Evolutionary conservation across 2,329 filamentous ascomycete species (phyloP), one percentile per base, ranked within the genome.

Genomic region (Arthrobotrys conoides): DNA sequence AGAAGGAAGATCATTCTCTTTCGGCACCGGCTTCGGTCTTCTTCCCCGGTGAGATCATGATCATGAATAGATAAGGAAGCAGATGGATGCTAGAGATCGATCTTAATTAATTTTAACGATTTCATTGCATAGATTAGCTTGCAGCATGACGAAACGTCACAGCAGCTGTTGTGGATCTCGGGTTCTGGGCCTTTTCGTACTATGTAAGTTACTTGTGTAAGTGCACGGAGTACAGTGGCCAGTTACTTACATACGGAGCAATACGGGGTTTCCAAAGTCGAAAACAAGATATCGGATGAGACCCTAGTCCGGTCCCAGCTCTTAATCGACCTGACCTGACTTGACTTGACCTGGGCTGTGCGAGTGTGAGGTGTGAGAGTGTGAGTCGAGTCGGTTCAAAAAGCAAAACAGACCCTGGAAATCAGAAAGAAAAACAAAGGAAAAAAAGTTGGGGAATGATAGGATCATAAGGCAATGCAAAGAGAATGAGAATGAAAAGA

Each of bases 281-380:
- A 49, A 71, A 55, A n/a, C 20, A 66, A 59, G 59, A 72, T 65
- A 72, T 72, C 69, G 69, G 69, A 72, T 66, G 69, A 72, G 69
- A 72, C 69, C 61, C 57, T n/a, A 59, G 33, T 36, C 1, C 27
- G 27, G 27, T 30, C 27, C 27, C 27, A 30, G 27, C 27, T 30
- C 27, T 30, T 30, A 30, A 30, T 6, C 6, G 27, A 30, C 27
- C 27, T 3, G 27, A 30, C 27, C 27, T 6, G 27, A 30, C 27
- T 30, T 6, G 27, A 30, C 27, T 6, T 30, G 27, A 30, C n/a
- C 33, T 44, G 44, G 68, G 68, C 68, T 71, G 68, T 71, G 68
- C 27, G 48, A 61, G 20, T 14, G 51, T 27, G 53, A 22, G 53
- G 20, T 14, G 51, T 27, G 53, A 22, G 53, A 36, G 57, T n/a